phyloP scores from a whole-genome alignment of 495 filamentous ascomycete genomes.

The Darksidea phi region DNA sequence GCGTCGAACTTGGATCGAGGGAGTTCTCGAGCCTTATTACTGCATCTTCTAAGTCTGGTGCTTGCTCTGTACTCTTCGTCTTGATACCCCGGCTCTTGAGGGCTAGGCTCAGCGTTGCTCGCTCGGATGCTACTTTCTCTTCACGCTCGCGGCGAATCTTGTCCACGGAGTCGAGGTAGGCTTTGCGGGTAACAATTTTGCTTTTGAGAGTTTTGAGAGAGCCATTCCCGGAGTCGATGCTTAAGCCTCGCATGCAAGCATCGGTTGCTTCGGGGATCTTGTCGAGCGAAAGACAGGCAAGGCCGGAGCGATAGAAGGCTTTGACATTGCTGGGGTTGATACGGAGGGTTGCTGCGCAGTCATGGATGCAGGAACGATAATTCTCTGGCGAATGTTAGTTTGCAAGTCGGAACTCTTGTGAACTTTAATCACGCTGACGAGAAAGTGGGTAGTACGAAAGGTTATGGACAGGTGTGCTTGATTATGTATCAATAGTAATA shows the following conservation, averaged over 20 bases:
- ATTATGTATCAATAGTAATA: too few species aligned
- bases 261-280: slow-evolving; percentile 74
- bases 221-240: slow-evolving; percentile 62
- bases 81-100: slow-evolving; percentile 72
- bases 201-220: slow-evolving; percentile 48
- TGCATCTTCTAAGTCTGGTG: slow-evolving; percentile 73
- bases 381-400: slow-evolving; percentile 55
- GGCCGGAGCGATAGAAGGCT: slow-evolving; percentile 78
- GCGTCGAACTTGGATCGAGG: slow-evolving; percentile 63
- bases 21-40: slow-evolving; percentile 61
- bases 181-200: slow-evolving; percentile 35
- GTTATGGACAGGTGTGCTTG: neutral
- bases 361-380: slow-evolving; percentile 76
- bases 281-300: slow-evolving; percentile 71
- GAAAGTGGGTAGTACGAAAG: neutral
- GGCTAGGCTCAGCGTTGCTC: slow-evolving; percentile 62
- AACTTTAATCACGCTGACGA: neutral
- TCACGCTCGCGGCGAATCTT: slow-evolving; percentile 48
- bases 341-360: slow-evolving; percentile 76
- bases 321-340: slow-evolving; percentile 80
- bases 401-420: neutral
- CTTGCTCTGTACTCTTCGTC: slow-evolving; percentile 62
- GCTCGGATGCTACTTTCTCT: slow-evolving; percentile 53
- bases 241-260: slow-evolving; percentile 66
- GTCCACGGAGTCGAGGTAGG: slow-evolving; percentile 37